Evolutionary conservation across 345 rosid genomes (phyloP), one percentile per base, ranked within the genome.

Genomic region (Ailanthus altissimus): DNA sequence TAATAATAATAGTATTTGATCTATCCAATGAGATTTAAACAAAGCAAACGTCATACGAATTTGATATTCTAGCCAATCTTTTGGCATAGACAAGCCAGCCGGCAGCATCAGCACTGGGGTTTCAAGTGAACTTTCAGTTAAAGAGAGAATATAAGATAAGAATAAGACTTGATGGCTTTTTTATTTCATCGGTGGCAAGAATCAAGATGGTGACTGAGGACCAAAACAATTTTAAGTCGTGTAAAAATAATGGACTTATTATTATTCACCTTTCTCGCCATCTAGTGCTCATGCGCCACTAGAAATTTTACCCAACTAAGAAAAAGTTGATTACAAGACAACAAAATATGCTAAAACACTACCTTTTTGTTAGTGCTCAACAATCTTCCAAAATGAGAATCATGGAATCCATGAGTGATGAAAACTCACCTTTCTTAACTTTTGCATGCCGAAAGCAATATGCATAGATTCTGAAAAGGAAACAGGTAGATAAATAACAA

Each of bases 281-380:
- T n/a, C n/a, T n/a, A n/a, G n/a, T n/a, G n/a, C n/a, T n/a, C n/a
- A n/a, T n/a, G 61, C 49, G 10, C 83, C 87, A 82, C 85, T 70
- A 62, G 42, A 70, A 57, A n/a, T n/a, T 13, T 62, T 50, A 23
- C 28, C 53, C 69, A 54, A 62, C 47, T 20, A 63, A 66, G n/a
- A 32, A 69, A 67, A 78, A 68, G 73, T 53, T 49, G 21, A 23
- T 21, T n/a, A 4, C 69, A 81, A 56, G 80, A 20, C 54, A 43
- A n/a, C 21, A 60, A 56, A n/a, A 68, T 38, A 5, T 43, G 46
- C 26, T 51, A 13, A 51, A 72, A 53, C 26, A 12, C 47, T 8
- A 16, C 57, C 14, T 64, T 80, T 77, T 75, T 51, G 21, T 66
- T 13, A 67, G 86, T 87, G 84, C 85, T 78, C 68, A 75, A 47